A percentile compares a stretch with the other conserved stretches of the same genome.
These are phyloP conservation scores for Talaromyces nanjingensis DNA, from an alignment of 495 filamentous ascomycete genomes.

Conservation along the genomic window DNA sequence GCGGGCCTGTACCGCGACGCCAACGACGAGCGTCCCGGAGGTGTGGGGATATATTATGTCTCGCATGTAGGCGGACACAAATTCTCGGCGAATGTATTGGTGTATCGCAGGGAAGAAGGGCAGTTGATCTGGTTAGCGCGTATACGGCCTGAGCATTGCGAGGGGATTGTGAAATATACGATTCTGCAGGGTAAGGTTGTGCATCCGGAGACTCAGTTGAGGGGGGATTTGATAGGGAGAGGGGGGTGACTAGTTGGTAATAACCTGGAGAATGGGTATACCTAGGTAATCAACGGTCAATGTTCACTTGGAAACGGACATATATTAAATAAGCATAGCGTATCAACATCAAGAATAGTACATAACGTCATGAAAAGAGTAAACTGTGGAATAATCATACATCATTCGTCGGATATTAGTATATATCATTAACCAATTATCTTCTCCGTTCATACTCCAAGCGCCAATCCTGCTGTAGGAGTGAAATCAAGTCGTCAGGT, in stretches of 20 bases:
- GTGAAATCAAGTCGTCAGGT: not conserved
- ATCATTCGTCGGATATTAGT: not conserved
- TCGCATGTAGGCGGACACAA: conserved; percentile 94
- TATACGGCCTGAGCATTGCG: conserved; percentile 82
- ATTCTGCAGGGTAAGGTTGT: conserved; percentile 89
- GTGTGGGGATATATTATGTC: conserved; percentile 90
- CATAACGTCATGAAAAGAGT: not conserved
- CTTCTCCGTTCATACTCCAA: not conserved
- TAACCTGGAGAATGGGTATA: not conserved
- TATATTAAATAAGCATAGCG: not conserved
- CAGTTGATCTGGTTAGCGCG: conserved; percentile 95
- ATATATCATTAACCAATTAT: not conserved
- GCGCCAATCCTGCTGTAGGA: not conserved
- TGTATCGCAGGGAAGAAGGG: conserved; percentile 66
- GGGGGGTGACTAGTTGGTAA: conserved; percentile 82
- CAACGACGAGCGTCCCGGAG: conserved; percentile 76
- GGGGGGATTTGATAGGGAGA: conserved; percentile 79
- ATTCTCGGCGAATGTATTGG: conserved; percentile 82
- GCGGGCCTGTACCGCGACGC: conserved; percentile 80
- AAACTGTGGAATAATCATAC: not conserved
- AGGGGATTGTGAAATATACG: conserved; percentile 85
- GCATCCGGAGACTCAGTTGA: conserved; percentile 74
- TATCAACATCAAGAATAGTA: not conserved
- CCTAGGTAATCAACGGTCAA: too few relatives aligned
- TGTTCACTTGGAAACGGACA: not conserved